Evolutionary conservation across 305 asterid species (phyloP).

Genomic region (Solanum hybrid): DNA sequence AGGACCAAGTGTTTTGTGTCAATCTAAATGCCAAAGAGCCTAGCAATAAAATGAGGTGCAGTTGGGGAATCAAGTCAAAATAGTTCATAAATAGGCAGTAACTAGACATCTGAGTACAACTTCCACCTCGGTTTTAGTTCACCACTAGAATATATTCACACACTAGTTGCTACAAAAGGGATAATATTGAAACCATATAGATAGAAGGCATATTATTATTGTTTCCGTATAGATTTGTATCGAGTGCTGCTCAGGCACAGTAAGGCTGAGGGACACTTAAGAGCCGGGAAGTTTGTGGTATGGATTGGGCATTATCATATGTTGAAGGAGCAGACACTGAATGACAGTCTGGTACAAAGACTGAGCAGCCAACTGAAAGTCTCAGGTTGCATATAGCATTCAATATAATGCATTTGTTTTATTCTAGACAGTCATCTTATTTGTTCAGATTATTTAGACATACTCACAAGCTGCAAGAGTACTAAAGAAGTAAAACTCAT

Average conservation of each 20-base stretch:
- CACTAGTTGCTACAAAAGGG: background rate
- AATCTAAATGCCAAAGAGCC: background rate
- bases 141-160: background rate
- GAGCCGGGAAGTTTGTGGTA: background rate
- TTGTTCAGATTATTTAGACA: background rate
- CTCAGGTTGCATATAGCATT: background rate
- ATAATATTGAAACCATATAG: background rate
- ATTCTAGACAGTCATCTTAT: background rate
- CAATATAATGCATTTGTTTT: background rate
- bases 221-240: background rate
- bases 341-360: background rate
- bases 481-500: background rate
- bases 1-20: background rate
- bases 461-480: background rate
- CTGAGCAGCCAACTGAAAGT: background rate
- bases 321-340: background rate
- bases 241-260: background rate
- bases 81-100: background rate
- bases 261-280: background rate
- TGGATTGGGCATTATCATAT: background rate
- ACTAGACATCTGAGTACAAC: background rate
- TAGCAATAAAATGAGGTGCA: background rate
- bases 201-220: background rate
- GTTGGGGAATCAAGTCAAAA: background rate
- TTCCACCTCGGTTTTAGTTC: background rate